These are phyloP conservation scores for Solanum hybrid DNA, from an alignment of 305 asterid genomes.

Conservation along the genomic window DNA sequence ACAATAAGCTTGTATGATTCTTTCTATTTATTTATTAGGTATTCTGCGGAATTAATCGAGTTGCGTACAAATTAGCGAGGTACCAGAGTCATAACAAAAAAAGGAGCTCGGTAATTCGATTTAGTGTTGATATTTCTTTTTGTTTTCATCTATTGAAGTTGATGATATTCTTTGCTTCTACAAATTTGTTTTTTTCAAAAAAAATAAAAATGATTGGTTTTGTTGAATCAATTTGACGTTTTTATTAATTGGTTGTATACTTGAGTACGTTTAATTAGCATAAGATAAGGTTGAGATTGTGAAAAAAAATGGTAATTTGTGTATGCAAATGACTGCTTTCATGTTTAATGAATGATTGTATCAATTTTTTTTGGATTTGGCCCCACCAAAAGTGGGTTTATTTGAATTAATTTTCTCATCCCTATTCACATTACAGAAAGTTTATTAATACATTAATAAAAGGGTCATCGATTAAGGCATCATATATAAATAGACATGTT, in stretches of 20 bases:
- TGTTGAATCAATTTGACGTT: not conserved
- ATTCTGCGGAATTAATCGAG: not conserved
- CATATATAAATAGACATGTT: not conserved
- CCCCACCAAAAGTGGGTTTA: slow-evolving; percentile 19
- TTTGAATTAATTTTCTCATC: slow-evolving; percentile 12
- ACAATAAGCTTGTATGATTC: not conserved
- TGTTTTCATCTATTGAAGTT: not conserved
- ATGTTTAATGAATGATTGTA: slow-evolving; percentile 18
- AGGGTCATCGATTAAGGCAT: not conserved
- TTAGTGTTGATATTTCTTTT: not conserved
- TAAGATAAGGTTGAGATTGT: slow-evolving; percentile 8
- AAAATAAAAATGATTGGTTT: not conserved
- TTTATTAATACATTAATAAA: not conserved
- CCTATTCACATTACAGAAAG: not conserved
- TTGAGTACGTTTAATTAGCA: slow-evolving; percentile 9
- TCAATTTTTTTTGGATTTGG: slow-evolving; percentile 8
- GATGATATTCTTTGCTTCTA: not conserved
- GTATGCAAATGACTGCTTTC: slow-evolving; percentile 17
- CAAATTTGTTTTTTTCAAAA: not conserved
- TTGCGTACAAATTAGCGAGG: not conserved
- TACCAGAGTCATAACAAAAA: not conserved
- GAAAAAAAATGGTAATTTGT: slow-evolving; percentile 13
- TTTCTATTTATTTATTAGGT: not conserved
- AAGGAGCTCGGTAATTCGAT: not conserved
- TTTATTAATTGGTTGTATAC: not conserved